Conservation (phyloP, 2,329 filamentous ascomycete species). For the Lecanicillium sp. region DNA sequence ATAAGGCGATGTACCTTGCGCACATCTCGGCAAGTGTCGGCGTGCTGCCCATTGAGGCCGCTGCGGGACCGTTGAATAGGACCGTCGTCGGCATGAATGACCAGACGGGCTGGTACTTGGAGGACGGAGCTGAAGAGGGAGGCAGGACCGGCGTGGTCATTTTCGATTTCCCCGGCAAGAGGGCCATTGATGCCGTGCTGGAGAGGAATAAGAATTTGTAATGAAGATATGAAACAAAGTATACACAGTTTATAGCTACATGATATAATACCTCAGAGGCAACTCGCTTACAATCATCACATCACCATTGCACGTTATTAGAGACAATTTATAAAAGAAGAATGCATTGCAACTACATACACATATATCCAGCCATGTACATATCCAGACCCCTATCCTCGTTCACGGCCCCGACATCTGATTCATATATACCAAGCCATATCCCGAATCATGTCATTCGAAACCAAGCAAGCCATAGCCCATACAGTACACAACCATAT, state of each 20-base stretch:
- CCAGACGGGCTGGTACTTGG: slow-evolving; percentile 37
- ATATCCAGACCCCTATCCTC: slow-evolving; percentile 2
- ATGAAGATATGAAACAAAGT: no score
- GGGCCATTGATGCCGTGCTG: slow-evolving; percentile 33
- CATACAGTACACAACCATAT: not conserved
- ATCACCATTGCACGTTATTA: no score
- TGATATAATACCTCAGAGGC: no score
- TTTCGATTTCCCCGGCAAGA: slow-evolving; percentile 38
- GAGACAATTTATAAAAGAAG: no score
- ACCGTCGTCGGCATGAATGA: slow-evolving; percentile 41
- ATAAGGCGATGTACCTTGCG: slow-evolving; percentile 32
- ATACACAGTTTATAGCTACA: no score
- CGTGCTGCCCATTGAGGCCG: slow-evolving; percentile 41
- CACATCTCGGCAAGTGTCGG: slow-evolving; percentile 41
- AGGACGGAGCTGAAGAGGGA: slow-evolving; percentile 15
- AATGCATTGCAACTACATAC: not conserved
- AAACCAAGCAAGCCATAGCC: no score
- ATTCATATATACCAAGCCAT: not conserved
- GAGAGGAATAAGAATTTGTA: slow-evolving; percentile 24
- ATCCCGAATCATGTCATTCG: not conserved
- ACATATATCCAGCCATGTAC: slow-evolving; percentile 4
- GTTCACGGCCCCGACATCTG: no score
- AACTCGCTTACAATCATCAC: no score
- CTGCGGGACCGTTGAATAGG: slow-evolving; percentile 35
- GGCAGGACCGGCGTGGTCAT: slow-evolving; percentile 37